Evolutionary conservation across 176 grass and related monocot genomes (phyloP), one percentile per base, ranked within the genome.

Genomic region (Pontederia crassipes): DNA sequence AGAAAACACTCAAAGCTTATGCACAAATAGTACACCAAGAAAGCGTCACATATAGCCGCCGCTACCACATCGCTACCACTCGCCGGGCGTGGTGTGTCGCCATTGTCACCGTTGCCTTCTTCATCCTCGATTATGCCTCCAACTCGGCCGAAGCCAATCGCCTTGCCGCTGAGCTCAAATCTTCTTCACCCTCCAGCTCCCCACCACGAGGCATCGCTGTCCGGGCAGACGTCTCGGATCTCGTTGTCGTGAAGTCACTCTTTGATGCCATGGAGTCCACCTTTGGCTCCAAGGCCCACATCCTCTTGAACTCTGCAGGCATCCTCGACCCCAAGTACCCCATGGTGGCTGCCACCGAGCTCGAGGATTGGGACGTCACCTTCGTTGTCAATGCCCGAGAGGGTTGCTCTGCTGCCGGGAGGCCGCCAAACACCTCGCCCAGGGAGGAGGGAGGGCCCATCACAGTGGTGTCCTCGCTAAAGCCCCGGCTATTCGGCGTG

Each of bases 351-450:
- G 74, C 83, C 69, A 95, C 85, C 27, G 2, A 81, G 14, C 49
- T 86, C 15, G 85, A 95, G 26, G 82, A 83, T 80, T 95, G 83
- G 69, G 85, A 89, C 70, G 62, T 61, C 4, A 79, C 72, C 68
- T 64, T 89, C 61, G 57, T 61, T 0, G 79, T 95, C 52, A 95
- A 89, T 66, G 72, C 80, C 46, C 78, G 89, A 11, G 85, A 79
- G 2, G 64, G 10, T 89, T 95, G 76, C 65, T 95, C 2, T 79
- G 67, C 35, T 87, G 81, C 66, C 85, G 10, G n/a, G n/a, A n/a
- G n/a, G n/a, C n/a, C n/a, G n/a, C n/a, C n/a, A n/a, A n/a, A n/a
- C n/a, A n/a, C n/a, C 0, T 81, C 58, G 70, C 67, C 0, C 32
- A 70, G 1, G 17, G 45, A 11, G 17, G 27, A 11, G 74, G 74